phyloP scores from a whole-genome alignment of 257 asterid genomes.

The Paraleonurus japonicus region DNA sequence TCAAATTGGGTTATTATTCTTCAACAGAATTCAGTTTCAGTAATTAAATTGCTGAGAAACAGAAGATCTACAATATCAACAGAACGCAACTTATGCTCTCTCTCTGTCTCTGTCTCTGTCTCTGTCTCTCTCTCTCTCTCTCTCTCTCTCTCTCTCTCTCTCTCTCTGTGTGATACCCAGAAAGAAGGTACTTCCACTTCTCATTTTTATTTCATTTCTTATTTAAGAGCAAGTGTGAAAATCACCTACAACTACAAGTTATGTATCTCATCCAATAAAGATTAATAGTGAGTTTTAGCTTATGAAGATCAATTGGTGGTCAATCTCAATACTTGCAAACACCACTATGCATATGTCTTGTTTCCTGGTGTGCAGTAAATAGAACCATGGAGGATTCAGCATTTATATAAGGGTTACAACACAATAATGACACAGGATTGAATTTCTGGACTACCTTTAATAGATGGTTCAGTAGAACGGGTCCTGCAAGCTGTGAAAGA shows the following conservation, averaged over 20 bases:
- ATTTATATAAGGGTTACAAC: constrained; percentile 9
- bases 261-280: too few species aligned
- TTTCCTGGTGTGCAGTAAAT: not conserved
- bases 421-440: not conserved
- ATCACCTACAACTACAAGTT: too few species aligned
- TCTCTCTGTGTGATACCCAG: not conserved
- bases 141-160: too few species aligned
- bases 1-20: constrained; percentile 1
- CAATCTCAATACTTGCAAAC: not conserved
- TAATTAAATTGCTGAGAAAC: not conserved
- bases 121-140: too few species aligned
- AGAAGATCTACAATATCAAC: not conserved
- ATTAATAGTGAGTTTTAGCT: not conserved
- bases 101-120: too few species aligned
- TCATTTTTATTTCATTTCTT: not conserved
- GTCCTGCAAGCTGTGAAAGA: constrained; percentile 88
- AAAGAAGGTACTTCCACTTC: not conserved
- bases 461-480: constrained; percentile 69
- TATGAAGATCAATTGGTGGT: not conserved
- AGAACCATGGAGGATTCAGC: constrained; percentile 8
- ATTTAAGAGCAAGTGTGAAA: not conserved
- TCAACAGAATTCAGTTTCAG: not conserved
- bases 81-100: not conserved
- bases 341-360: not conserved
- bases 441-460: constrained; percentile 49